Evolutionary conservation across 2,329 filamentous ascomycete species (phyloP), one percentile per base, ranked within the genome.

Genomic region (Paecilomyces sp.): DNA sequence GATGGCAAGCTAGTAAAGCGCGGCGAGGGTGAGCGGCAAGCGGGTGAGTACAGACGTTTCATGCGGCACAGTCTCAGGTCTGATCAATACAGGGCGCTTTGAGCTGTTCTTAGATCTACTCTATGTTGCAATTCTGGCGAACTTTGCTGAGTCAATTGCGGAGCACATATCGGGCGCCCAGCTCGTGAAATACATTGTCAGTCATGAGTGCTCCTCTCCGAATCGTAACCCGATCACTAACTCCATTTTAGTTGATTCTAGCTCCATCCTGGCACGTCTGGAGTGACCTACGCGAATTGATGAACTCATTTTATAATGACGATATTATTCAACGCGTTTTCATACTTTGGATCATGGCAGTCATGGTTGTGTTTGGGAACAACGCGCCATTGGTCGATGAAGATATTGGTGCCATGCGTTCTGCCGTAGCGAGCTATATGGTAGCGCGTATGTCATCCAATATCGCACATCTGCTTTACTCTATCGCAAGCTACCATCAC

Each of bases 301-400:
- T 81, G 78, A 82, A 82, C 67, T 79, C 77, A 7, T 82, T 80
- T 68, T 81, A 81, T 67, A 81, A 78, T 57, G 80, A 82, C 61
- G 80, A 82, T 62, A 65, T 82, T 22, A 62, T 74, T 1, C 80
- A 82, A 64, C 76, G 80, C 7, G 65, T 79, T 31, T 65, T 79
- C 28, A 78, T 81, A 57, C 72, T 81, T n/a, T 81, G 79, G 78
- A 73, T 81, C 58, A 81, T 81, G 80, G 77, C 79, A 2, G 65
- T 79, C 4, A 68, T 81, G 15, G 75, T 82, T 3, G 71, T 81
- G 15, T 81, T 81, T 63, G 73, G 72, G 51, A 81, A 81, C 67
- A 81, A 81, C 57, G 79, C 80, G 5, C 72, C 73, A 3, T 64
- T 71, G 1, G 78, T 76, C 18, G 77, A 79, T 56, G 71, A 75